Base-by-base conservation (phyloP, 495 filamentous ascomycete species). In the Clohesyomyces aquaticus region DNA sequence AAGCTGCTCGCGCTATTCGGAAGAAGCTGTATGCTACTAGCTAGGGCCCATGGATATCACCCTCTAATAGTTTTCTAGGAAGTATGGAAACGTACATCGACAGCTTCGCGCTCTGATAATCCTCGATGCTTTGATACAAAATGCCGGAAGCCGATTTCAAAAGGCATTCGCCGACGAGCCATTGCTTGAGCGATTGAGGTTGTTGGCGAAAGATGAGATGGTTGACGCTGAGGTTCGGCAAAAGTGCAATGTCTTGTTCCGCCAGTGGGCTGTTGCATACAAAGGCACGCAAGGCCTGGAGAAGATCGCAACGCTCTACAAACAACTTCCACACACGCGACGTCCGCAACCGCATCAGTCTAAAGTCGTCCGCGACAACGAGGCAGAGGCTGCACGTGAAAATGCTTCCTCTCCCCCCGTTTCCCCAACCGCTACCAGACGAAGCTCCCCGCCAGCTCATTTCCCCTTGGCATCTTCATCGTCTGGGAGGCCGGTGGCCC, bases 101-200 rank as follows among this genome's bases (percentile, higher is more conserved):
- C 95, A 98, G 73, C 81, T 99, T 4, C 86, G 95, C 43, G 89
- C 95, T 55, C 83, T 99, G 41, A 88, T 88, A 10, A 88, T 99
- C 27, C 86, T 99, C 3, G 94, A 99, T 74, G 92, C 89, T 46
- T 80, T 98, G 23, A 95, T 99, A 28, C 90, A 96, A 71, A 99
- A 98, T 78, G 91, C 91, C 18, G 93, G 93, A 2, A 83, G 88
- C 12, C 85, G 90, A 28, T 98, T 99, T 73, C 87, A 96, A 76
- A 84, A 90, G 16, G 80, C 78, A 26, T 97, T 98, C 73, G 89
- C 87, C 22, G 93, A 98, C 65, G 93, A 97, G 65, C 88, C 91
- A n/a, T 79, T 98, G 23, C 83, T 99, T 18, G 95, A 99, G 74
- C 88, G 95, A 46, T 79, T 99, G 26, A 88, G 95, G 21, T 87